These are phyloP conservation scores for Symbiotaphrina buchneri DNA, from an alignment of 495 filamentous ascomycete genomes.

Conservation along the genomic window DNA sequence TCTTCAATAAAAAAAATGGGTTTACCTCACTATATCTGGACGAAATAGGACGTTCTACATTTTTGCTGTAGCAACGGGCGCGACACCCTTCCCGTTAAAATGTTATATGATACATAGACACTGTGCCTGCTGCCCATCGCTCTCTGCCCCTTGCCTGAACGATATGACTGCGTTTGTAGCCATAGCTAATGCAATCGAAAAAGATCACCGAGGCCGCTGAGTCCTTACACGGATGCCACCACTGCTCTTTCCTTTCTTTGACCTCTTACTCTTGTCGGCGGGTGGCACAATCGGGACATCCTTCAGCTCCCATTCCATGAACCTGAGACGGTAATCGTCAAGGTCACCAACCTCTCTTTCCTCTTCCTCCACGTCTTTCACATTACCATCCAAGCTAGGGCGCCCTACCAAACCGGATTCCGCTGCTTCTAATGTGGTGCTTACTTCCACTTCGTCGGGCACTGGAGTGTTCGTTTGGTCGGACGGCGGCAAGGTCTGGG, in stretches of 20 bases:
- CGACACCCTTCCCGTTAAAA: no score
- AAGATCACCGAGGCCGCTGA: no score
- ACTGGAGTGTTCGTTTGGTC: conserved; percentile 6
- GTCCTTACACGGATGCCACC: no score
- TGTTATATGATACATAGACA: no score
- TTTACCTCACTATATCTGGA: no score
- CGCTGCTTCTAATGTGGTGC: conserved; percentile 22
- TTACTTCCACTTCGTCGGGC: conserved; percentile 15
- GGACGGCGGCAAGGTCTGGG: conserved; percentile 6
- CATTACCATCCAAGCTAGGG: conserved; percentile 10
- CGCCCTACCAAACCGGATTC: conserved; percentile 10
- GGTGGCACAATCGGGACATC: conserved; percentile 62
- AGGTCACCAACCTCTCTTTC: conserved; percentile 36
- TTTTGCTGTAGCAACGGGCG: no score
- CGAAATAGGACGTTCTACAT: no score
- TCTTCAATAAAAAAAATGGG: no score
- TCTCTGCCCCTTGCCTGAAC: no score
- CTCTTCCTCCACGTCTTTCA: conserved; percentile 11
- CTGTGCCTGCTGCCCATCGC: no score
- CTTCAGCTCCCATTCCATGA: conserved; percentile 55
- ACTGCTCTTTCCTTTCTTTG: conserved; percentile 23
- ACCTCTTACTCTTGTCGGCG: conserved; percentile 61
- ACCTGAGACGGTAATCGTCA: conserved; percentile 70
- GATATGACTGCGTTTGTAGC: no score
- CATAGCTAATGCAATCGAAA: no score